A percentile compares a stretch with the other conserved stretches of the same genome.
phyloP scores from a whole-genome alignment of 805 yeast genomes.

The Metschnikowia gelsemii region DNA sequence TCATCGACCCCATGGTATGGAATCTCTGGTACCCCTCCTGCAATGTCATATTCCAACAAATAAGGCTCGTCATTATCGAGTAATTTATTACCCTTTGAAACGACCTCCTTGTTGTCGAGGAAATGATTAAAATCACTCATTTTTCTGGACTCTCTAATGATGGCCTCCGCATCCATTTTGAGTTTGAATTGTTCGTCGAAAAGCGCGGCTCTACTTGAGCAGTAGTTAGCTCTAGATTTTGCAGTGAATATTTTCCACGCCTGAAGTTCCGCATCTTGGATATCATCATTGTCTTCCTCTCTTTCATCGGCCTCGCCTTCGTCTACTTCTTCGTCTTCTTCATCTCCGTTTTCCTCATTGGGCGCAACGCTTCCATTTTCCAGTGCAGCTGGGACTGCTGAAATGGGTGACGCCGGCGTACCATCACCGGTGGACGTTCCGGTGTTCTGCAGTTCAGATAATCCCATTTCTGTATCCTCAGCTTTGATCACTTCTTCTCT shows the following conservation, averaged over 20 bases:
- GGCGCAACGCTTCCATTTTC: conserved; percentile 12
- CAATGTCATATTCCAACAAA: conserved; percentile 78
- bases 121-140: conserved; percentile 63
- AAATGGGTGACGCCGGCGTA: conserved; percentile 17
- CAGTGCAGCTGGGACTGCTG: conserved; percentile 11
- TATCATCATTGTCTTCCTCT: conserved; percentile 52
- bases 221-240: conserved; percentile 71
- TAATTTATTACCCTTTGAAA: conserved; percentile 44
- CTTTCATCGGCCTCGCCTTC: conserved; percentile 31
- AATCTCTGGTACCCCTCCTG: conserved; percentile 75
- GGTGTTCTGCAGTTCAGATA: neutral
- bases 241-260: conserved; percentile 86
- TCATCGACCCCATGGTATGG: conserved; percentile 51
- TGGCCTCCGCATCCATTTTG: conserved; percentile 67
- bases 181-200: conserved; percentile 58
- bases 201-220: conserved; percentile 63
- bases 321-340: conserved; percentile 45
- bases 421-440: conserved; percentile 10
- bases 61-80: conserved; percentile 61
- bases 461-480: conserved; percentile 20
- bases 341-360: conserved; percentile 36
- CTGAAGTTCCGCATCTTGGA: conserved; percentile 71
- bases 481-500: conserved; percentile 35
- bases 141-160: conserved; percentile 59
- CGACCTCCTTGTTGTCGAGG: conserved; percentile 37